Evolutionary conservation across 225 moss, liverwort and hornwort species (phyloP), one percentile per base, ranked within the genome.

Genomic region (Physcomitrellopsis africana): DNA sequence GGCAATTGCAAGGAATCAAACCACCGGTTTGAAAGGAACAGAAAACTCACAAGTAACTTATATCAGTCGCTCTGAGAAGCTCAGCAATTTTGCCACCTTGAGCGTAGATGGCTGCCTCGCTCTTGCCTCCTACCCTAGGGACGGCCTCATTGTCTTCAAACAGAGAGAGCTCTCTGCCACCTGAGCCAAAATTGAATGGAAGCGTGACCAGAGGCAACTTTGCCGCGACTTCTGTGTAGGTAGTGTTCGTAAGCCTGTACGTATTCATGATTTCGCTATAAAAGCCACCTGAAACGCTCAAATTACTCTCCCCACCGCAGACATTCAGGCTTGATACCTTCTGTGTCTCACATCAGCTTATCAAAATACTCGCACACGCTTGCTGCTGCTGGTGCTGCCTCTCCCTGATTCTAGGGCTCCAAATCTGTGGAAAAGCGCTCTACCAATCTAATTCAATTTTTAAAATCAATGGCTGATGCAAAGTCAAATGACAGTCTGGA

Each of bases 211-310:
- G 74, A 9, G 97, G 94, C 71, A 97, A 77, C 65, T 89, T 84
- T 44, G 87, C 80, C 17, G 87, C 90, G 43, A 93, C 84, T 81
- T 97, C 97, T 43, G 97, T 91, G 64, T 93, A 94, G 17, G 89
- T 72, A 58, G 91, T 89, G 82, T 94, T 97, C 32, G 97, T 94
- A 26, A 97, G 90, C 85, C 91, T 86, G 89, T 89, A 89, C n/a
- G 75, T 81, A 68, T 81, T 90, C 92, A 92, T 87, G 76, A 75
- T 87, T 67, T 65, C 84, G 63, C 73, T 65, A 37, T 71, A 76
- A 18, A 72, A 71, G 41, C 62, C 59, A 55, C 29, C 60, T 64
- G 72, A 43, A 11, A 54, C 47, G 10, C 60, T 81, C 72, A 65
- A 44, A 72, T 54, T 19, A 72, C 41, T 74, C 63, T 51, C 60